phyloP scores from a whole-genome alignment of 73 alveolate genomes.

The Tetrahymena malaccensis region DNA sequence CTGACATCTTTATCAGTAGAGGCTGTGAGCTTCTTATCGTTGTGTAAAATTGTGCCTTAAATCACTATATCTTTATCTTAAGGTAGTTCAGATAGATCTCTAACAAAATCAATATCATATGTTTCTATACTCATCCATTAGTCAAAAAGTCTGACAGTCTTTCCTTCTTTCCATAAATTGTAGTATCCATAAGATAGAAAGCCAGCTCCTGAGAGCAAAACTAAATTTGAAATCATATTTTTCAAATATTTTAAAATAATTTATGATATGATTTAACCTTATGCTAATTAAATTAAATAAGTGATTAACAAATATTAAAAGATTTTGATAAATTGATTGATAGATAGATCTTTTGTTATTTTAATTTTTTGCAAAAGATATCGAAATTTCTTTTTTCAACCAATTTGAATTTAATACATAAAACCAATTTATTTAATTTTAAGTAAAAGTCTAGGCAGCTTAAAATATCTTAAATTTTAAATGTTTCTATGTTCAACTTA shows the following conservation, averaged over 20 bases:
- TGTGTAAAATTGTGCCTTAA: neutral
- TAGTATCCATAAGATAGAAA: neutral
- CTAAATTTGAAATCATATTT: neutral
- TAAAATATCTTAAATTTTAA: no score
- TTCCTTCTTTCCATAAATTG: neutral
- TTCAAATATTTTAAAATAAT: neutral
- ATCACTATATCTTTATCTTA: neutral
- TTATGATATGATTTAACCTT: neutral
- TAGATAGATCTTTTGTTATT: neutral
- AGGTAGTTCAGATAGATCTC: neutral
- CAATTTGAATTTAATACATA: no score
- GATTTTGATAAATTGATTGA: neutral
- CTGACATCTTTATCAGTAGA: neutral
- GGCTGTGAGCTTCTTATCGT: neutral
- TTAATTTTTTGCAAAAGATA: neutral
- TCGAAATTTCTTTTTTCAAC: neutral
- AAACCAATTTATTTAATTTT: no score
- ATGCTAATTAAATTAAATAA: neutral
- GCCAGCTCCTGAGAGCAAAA: neutral
- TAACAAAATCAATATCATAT: neutral
- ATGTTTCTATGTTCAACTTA: no score
- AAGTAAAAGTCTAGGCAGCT: neutral
- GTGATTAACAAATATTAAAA: neutral
- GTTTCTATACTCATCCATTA: neutral
- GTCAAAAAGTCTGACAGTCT: neutral